Evolutionary conservation across 352 stramenopile genomes (phyloP).

Genomic region (Phytophthora fragariaefolia): DNA sequence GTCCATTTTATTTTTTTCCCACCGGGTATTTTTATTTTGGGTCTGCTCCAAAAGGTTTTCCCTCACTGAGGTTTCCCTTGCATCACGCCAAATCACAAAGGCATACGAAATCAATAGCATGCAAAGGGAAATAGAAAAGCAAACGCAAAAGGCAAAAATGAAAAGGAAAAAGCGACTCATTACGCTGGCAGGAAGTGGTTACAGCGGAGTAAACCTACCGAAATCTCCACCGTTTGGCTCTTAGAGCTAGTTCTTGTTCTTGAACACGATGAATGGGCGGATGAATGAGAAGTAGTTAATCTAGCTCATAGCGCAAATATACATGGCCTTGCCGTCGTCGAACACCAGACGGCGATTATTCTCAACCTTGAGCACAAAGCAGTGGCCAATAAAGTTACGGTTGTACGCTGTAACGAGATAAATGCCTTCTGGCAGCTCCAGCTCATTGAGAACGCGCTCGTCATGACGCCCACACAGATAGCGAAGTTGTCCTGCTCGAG

Average conservation of each 20-base stretch:
- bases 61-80: slow-evolving; percentile 3
- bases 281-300: slow-evolving; percentile 6
- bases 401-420: slow-evolving; percentile 9
- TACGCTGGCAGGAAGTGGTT: no score
- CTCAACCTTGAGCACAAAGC: background rate
- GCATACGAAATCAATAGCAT: background rate
- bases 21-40: background rate
- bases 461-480: background rate
- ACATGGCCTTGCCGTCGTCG: background rate
- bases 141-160: no score
- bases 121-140: no score
- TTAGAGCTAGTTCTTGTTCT: background rate
- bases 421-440: background rate
- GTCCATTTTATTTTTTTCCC: background rate
- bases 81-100: slow-evolving; percentile 1
- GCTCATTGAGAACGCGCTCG: background rate
- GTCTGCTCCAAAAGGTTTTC: slow-evolving; percentile 2
- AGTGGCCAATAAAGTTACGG: background rate
- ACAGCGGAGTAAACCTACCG: no score
- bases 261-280: slow-evolving; percentile 7
- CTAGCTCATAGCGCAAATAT: background rate
- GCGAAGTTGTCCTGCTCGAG: background rate
- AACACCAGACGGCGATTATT: background rate
- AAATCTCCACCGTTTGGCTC: no score
- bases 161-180: no score